Evolutionary conservation across 1,139 yeast species (phyloP).

Genomic region (Kodamaea derodonti): DNA sequence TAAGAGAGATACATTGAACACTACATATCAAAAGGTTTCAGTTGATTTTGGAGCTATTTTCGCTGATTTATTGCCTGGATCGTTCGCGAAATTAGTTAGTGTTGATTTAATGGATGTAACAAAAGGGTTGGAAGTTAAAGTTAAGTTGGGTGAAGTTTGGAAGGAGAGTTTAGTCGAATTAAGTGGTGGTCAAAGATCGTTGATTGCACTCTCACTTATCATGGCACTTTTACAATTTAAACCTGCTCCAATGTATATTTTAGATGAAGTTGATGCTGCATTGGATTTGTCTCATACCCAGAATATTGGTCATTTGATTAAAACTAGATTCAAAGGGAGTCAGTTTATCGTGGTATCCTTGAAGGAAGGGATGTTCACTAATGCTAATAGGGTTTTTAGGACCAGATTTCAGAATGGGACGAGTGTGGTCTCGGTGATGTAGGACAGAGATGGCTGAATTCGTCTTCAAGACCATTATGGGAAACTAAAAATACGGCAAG

Average conservation of each 20-base stretch:
- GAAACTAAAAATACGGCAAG: too few relatives aligned
- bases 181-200: slow-evolving; percentile 95
- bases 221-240: slow-evolving; percentile 89
- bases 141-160: slow-evolving; percentile 90
- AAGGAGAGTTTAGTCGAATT: slow-evolving; percentile 92
- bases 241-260: slow-evolving; percentile 97
- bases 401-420: slow-evolving; percentile 97
- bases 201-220: slow-evolving; percentile 85
- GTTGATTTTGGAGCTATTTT: slow-evolving; percentile 91
- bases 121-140: slow-evolving; percentile 88
- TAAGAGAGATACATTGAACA: slow-evolving; percentile 76
- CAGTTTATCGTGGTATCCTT: slow-evolving; percentile 95
- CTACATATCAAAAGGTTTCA: slow-evolving; percentile 84
- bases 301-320: slow-evolving; percentile 93
- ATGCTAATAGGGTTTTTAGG: slow-evolving; percentile 90
- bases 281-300: slow-evolving; percentile 95
- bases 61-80: slow-evolving; percentile 82
- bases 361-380: slow-evolving; percentile 97
- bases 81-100: slow-evolving; percentile 86
- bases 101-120: slow-evolving; percentile 78
- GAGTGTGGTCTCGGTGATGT: slow-evolving; percentile 74
- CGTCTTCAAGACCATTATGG: too few relatives aligned
- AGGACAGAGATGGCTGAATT: too few relatives aligned
- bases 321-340: slow-evolving; percentile 90
- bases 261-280: slow-evolving; percentile 98